phyloP scores from a whole-genome alignment of 176 grass and related monocot species.

The Lolium multiflorum region DNA sequence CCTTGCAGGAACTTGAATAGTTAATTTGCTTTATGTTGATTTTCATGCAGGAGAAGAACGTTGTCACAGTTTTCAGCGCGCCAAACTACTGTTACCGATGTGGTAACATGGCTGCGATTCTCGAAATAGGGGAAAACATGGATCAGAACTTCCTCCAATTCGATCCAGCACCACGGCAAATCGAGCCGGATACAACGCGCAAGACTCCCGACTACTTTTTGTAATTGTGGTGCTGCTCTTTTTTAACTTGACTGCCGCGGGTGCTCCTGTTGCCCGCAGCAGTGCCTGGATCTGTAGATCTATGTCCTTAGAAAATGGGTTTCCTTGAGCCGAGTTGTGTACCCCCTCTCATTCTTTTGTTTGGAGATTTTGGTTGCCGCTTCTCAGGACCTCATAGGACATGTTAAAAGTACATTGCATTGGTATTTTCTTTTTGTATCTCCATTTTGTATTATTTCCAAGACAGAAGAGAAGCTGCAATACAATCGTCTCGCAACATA shows the following conservation, averaged over 20 bases:
- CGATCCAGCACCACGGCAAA: slow-evolving; percentile 67
- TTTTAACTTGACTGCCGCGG: slow-evolving; percentile 14
- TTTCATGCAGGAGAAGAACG: slow-evolving; percentile 70
- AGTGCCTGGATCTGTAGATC: slow-evolving; percentile 50
- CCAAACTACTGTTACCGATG: slow-evolving; percentile 85
- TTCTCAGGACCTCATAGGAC: slow-evolving; percentile 62
- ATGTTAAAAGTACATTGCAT: slow-evolving; percentile 50
- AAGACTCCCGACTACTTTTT: slow-evolving; percentile 88
- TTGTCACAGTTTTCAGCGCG: slow-evolving; percentile 74
- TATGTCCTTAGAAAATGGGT: slow-evolving; percentile 49
- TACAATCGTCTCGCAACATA: slow-evolving; percentile 39
- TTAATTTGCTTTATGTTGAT: slow-evolving; percentile 1
- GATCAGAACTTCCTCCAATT: slow-evolving; percentile 82
- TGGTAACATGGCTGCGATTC: slow-evolving; percentile 77
- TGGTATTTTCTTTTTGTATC: slow-evolving; percentile 38
- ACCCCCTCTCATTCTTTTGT: slow-evolving; percentile 51
- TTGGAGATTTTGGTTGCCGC: slow-evolving; percentile 62
- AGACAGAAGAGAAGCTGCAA: slow-evolving; percentile 51
- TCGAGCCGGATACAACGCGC: slow-evolving; percentile 63
- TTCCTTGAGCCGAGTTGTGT: slow-evolving; percentile 45
- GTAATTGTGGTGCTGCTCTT: slow-evolving; percentile 35
- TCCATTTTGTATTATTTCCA: slow-evolving; percentile 58
- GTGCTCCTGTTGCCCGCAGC: slow-evolving; percentile 18
- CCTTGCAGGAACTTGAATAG: not conserved
- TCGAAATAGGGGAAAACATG: slow-evolving; percentile 79